Conservation (phyloP, 768 basidiomycete genomes). For the Hericium coralloides region DNA sequence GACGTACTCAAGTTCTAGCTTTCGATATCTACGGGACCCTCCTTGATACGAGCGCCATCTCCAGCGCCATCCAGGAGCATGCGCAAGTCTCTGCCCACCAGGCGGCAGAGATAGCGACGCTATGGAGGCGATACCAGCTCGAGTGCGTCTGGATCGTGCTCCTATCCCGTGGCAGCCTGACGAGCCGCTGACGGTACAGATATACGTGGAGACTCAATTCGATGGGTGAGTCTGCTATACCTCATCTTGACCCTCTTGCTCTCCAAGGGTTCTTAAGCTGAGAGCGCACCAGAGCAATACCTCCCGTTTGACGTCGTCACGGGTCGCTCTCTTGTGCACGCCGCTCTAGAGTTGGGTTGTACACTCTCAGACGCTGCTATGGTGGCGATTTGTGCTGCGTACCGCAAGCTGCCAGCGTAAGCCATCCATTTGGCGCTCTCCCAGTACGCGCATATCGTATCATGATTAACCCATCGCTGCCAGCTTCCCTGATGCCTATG, state of each 20-base stretch:
- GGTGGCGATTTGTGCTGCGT: constrained; percentile 15
- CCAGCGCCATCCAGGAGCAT: constrained; percentile 3
- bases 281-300: constrained; percentile 15
- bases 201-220: constrained; percentile 23
- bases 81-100: constrained; percentile 2
- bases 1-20: constrained; percentile 15
- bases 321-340: constrained; percentile 17
- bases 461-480: background rate
- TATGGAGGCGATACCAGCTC: constrained; percentile 22
- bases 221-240: constrained; percentile 10
- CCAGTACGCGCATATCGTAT: background rate
- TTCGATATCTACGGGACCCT: constrained; percentile 25
- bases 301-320: constrained; percentile 21
- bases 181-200: constrained; percentile 6
- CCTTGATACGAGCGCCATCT: constrained; percentile 19
- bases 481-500: constrained; percentile 18
- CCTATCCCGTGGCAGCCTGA: background rate
- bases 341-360: constrained; percentile 12
- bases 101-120: constrained; percentile 7
- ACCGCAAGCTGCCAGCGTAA: constrained; percentile 16
- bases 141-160: constrained; percentile 15
- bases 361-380: constrained; percentile 1
- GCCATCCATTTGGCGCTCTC: background rate
- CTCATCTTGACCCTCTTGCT: background rate
- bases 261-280: constrained; percentile 5